Evolutionary conservation across 2,329 filamentous ascomycete species (phyloP), one percentile per base, ranked within the genome.

Genomic region (Penicillium brasilianum): DNA sequence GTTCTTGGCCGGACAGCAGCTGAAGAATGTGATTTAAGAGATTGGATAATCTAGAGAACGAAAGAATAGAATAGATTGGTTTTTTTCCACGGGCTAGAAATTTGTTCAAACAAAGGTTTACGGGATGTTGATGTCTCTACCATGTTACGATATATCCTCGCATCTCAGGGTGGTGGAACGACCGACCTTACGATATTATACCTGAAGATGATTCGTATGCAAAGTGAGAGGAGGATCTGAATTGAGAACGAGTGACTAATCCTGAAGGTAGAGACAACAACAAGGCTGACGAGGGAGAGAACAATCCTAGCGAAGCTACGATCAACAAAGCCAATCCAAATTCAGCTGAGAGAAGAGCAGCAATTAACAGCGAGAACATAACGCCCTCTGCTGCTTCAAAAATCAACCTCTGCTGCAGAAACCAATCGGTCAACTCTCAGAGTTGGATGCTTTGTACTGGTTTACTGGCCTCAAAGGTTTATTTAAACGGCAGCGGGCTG

Each of bases 1-100:
- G 64, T 87, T 88, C 69, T 65, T 87, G 64, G 86, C 87, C 0
- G 82, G 82, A 0, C 86, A 89, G 78, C 70, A 80, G 58, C 67
- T 90, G 71, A 86, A 80, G 79, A 90, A 90, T 69, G 69, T 81
- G 37, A 79, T 85, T 53, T 79, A 63, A 44, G 44, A 57, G 39
- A 9, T 56, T 50, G 53, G 41, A 34, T 9, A 32, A 14, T 43
- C 9, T 34, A 43, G 52, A 43, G 11, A 39, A 55, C 2, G 25
- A 55, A 28, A 16, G 14, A 2, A 39, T 55, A 55, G 52, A 55
- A 25, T 53, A 34, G 49, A 34, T 34, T 8, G 10, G 2, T 36
- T 36, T 36, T 36, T 36, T 36, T 10, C 11, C 32, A 34, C 2
- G 7, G 10, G 2, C 25, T 28, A 28, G 25, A 28, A 28, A 3